Evolutionary conservation across 805 yeast genomes (phyloP).

Genomic region (Gaillardinia entomophila): DNA sequence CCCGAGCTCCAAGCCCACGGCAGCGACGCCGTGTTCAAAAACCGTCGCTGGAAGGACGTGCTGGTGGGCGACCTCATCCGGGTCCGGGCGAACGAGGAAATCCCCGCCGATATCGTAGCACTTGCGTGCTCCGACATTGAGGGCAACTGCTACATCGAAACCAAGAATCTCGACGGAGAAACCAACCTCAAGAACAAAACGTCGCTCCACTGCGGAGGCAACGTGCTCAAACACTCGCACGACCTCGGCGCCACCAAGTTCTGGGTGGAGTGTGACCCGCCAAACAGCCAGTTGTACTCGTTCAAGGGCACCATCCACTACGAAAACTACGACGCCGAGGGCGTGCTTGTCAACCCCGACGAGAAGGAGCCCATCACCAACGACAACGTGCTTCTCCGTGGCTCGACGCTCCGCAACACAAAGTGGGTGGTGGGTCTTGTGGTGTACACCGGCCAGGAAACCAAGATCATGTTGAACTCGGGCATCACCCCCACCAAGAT

Average conservation of each 20-base stretch:
- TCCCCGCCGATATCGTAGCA: slow-evolving; percentile 69
- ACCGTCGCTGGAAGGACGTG: slow-evolving; percentile 63
- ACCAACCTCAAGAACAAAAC: slow-evolving; percentile 62
- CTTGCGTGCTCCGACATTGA: slow-evolving; percentile 63
- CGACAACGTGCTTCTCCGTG: slow-evolving; percentile 64
- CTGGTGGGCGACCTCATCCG: slow-evolving; percentile 70
- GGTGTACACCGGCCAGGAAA: slow-evolving; percentile 70
- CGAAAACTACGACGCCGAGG: slow-evolving; percentile 30
- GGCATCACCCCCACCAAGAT: slow-evolving; percentile 74
- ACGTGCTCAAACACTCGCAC: slow-evolving; percentile 43
- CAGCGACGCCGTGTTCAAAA: slow-evolving; percentile 24
- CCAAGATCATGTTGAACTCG: slow-evolving; percentile 73
- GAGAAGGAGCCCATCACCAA: slow-evolving; percentile 54
- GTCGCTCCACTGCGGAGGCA: slow-evolving; percentile 48
- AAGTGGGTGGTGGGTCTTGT: slow-evolving; percentile 72
- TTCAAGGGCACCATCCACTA: slow-evolving; percentile 65
- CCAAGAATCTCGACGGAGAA: slow-evolving; percentile 81
- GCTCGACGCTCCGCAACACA: slow-evolving; percentile 68
- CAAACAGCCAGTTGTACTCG: slow-evolving; percentile 57
- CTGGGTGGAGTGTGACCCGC: slow-evolving; percentile 66
- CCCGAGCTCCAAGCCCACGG: neutral
- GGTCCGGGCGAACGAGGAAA: slow-evolving; percentile 67
- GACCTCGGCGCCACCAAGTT: slow-evolving; percentile 57
- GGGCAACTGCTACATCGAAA: slow-evolving; percentile 70
- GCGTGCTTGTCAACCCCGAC: slow-evolving; percentile 24